Conservation (phyloP, 2,329 filamentous ascomycete species). For the Teratosphaeria zuluensis region DNA sequence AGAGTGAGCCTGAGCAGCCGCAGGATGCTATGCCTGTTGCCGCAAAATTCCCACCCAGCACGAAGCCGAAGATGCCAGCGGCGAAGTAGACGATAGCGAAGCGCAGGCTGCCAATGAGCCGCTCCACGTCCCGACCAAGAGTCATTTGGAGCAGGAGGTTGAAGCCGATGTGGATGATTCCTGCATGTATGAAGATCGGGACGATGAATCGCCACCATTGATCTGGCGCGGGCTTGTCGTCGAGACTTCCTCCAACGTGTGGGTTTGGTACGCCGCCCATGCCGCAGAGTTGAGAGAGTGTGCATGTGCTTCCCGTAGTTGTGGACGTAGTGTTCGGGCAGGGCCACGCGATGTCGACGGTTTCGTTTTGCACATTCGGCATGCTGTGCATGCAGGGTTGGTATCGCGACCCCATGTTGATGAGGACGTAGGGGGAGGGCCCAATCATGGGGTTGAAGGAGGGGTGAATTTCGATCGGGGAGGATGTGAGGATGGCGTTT, state of each 20-base stretch:
- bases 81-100: constrained; percentile 85
- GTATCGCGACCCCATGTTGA: constrained; percentile 94
- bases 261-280: constrained; percentile 69
- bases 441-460: constrained; percentile 96
- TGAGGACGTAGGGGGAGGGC: constrained; percentile 77
- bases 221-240: constrained; percentile 59
- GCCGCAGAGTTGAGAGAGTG: constrained; percentile 72
- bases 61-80: constrained; percentile 89
- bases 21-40: constrained; percentile 68
- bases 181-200: constrained; percentile 91
- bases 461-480: constrained; percentile 68
- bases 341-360: constrained; percentile 53
- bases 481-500: constrained; percentile 69
- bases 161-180: constrained; percentile 89
- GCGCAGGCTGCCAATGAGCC: constrained; percentile 75
- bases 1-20: constrained; percentile 81
- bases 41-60: constrained; percentile 89
- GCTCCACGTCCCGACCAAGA: constrained; percentile 85
- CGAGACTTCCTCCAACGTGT: constrained; percentile 35
- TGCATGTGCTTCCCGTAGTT: constrained; percentile 53
- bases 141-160: constrained; percentile 88
- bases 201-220: constrained; percentile 97
- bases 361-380: constrained; percentile 43
- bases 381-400: constrained; percentile 90
- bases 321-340: constrained; percentile 68